Conservation (phyloP, 2,329 filamentous ascomycete species). For the Fusarium heterosporum region DNA sequence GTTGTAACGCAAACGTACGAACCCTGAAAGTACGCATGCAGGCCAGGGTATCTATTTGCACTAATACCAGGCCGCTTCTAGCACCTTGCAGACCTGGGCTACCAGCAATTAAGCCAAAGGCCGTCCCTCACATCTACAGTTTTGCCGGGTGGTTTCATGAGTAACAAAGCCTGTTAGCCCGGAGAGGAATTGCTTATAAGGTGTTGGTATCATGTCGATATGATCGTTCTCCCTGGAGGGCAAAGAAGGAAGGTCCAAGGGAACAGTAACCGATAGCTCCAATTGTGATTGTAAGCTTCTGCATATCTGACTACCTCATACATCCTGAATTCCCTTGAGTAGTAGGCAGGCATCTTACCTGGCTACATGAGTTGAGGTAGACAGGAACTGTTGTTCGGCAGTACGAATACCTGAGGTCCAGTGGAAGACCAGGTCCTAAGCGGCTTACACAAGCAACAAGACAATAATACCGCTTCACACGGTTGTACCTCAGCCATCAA, state of each 20-base stretch:
- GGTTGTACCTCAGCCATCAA: neutral
- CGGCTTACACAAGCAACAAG: neutral
- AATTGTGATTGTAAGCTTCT: too few relatives aligned
- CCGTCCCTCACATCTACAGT: neutral
- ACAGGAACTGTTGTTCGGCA: neutral
- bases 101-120: slow-evolving; percentile 23
- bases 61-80: slow-evolving; percentile 40
- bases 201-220: neutral
- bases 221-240: too few relatives aligned
- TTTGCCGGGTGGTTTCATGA: neutral
- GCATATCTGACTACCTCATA: too few relatives aligned
- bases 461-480: slow-evolving; percentile 19
- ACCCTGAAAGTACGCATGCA: slow-evolving; percentile 38
- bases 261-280: too few relatives aligned
- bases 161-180: too few relatives aligned
- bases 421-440: neutral
- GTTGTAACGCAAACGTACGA: slow-evolving; percentile 34
- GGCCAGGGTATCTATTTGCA: slow-evolving; percentile 42
- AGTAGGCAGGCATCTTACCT: too few relatives aligned
- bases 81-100: slow-evolving; percentile 41
- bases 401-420: too few relatives aligned
- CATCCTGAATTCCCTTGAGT: too few relatives aligned
- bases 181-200: neutral
- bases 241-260: too few relatives aligned
- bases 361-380: neutral